Base-by-base conservation (phyloP, 2,329 filamentous ascomycete species). In the Huntiella decipiens region DNA sequence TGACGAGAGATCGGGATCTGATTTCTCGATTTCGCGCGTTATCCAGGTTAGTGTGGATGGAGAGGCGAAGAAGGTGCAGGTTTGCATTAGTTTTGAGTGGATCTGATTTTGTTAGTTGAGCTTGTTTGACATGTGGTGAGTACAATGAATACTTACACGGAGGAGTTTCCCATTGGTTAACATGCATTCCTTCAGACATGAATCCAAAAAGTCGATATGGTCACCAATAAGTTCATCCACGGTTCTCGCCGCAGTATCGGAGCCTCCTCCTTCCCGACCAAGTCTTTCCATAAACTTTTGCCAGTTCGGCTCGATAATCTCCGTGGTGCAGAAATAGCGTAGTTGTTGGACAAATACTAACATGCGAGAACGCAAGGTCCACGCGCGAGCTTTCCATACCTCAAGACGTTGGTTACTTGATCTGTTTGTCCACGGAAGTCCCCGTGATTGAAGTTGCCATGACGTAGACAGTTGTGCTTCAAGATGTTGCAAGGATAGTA, bases 161-260 rank as follows among this genome's bases (percentile, higher is more conserved):
- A 98, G 65, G 5, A 98, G 70, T 64, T 94, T 95, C 58, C 84
- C 85, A 60, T 98, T 95, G 15, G 91, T 98, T 52, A 98, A 70
- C 86, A 96, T 96, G 66, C 91, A 96, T 64, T 96, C 91, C 63
- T 96, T 98, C 56, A 98, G 68, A 60, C 91, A 98, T 3, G 91
- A 96, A 55, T 95, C 91, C 41, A 98, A 66, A 60, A 98, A 98
- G 62, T 96, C 91, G 50, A 98, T 87, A 63, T 98, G 91, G 57
- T 96, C 87, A 63, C 96, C 85, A 91, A 98, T 98, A 57, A 98
- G 65, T 63, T 96, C 86, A 57, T 98, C 91, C 1, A 98, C 91
- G 0, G 91, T 98, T 34, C 86, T 64, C 36, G 65, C 66, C 16
- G 43, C 38, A 19, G 35, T 46, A 3, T 28, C 22, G 7, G 22